These are phyloP conservation scores for Arthrobotrys pseudoclavata DNA, from an alignment of 2,329 filamentous ascomycete genomes.

Conservation along the genomic window DNA sequence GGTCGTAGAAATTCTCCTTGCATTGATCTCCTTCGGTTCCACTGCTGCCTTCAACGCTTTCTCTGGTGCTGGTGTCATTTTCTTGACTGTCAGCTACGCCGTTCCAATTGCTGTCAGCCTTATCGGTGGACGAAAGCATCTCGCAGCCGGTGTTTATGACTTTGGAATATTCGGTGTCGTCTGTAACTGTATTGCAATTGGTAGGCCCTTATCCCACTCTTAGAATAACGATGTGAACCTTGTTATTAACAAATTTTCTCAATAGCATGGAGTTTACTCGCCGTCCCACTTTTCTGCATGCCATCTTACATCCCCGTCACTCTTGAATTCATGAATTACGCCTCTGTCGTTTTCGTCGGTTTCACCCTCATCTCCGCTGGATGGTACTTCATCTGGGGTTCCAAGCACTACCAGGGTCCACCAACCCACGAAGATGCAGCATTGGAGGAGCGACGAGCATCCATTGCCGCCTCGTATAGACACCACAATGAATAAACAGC, in stretches of 20 bases:
- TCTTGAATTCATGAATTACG: slow-evolving; percentile 77
- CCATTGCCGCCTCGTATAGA: slow-evolving; percentile 54
- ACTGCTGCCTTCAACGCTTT: slow-evolving; percentile 80
- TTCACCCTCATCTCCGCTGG: slow-evolving; percentile 73
- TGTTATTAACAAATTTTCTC: slow-evolving; percentile 18
- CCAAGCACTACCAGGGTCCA: slow-evolving; percentile 77
- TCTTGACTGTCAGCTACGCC: slow-evolving; percentile 77
- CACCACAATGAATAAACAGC: slow-evolving; percentile 29
- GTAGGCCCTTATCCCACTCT: slow-evolving; percentile 67
- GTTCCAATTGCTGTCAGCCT: slow-evolving; percentile 76
- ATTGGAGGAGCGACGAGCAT: slow-evolving; percentile 47
- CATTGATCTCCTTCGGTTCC: slow-evolving; percentile 78
- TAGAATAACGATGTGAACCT: slow-evolving; percentile 37
- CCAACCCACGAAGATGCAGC: slow-evolving; percentile 65
- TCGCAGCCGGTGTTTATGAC: slow-evolving; percentile 73
- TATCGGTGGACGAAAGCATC: slow-evolving; percentile 73
- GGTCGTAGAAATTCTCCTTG: slow-evolving; percentile 75
- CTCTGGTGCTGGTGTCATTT: slow-evolving; percentile 78
- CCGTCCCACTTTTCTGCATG: slow-evolving; percentile 82
- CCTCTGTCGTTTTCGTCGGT: slow-evolving; percentile 79
- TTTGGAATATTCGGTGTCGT: slow-evolving; percentile 74
- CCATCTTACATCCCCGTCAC: slow-evolving; percentile 75
- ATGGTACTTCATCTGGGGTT: slow-evolving; percentile 80
- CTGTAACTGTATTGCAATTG: slow-evolving; percentile 75
- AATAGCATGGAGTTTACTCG: slow-evolving; percentile 76